These are phyloP conservation scores for Aspergillus sojae DNA, from an alignment of 2,329 filamentous ascomycete genomes.

Conservation along the genomic window DNA sequence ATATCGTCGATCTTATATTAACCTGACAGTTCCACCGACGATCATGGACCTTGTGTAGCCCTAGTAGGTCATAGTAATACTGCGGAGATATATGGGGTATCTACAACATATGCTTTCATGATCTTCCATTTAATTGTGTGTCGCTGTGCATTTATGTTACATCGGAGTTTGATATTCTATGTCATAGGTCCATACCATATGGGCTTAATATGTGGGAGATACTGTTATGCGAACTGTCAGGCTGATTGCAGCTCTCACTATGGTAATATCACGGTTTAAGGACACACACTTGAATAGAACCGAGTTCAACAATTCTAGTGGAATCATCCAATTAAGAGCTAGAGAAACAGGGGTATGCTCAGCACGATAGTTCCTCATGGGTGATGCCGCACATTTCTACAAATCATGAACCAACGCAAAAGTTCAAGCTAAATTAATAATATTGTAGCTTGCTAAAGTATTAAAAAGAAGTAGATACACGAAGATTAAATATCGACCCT, in stretches of 20 bases:
- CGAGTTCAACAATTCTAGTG: no score
- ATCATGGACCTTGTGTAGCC: background rate
- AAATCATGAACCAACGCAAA: background rate
- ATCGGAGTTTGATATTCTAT: background rate
- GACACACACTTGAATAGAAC: background rate
- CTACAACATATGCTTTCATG: background rate
- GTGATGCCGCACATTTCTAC: background rate
- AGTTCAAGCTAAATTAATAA: background rate
- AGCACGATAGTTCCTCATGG: background rate
- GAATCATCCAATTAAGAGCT: background rate
- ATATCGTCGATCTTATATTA: background rate
- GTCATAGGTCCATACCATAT: background rate
- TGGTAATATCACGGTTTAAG: no score
- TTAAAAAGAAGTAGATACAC: background rate
- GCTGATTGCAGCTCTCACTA: no score
- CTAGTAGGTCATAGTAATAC: background rate
- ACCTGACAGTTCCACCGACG: constrained; percentile 1
- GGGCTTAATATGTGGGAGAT: background rate
- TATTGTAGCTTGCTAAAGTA: background rate
- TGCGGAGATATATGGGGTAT: background rate
- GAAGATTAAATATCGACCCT: background rate
- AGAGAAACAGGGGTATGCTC: background rate
- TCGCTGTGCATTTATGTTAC: background rate
- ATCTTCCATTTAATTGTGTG: background rate
- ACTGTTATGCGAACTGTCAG: background rate